Evolutionary conservation across 306 rosid species (phyloP), one percentile per base, ranked within the genome.

Genomic region (Begonia fuchsioides): DNA sequence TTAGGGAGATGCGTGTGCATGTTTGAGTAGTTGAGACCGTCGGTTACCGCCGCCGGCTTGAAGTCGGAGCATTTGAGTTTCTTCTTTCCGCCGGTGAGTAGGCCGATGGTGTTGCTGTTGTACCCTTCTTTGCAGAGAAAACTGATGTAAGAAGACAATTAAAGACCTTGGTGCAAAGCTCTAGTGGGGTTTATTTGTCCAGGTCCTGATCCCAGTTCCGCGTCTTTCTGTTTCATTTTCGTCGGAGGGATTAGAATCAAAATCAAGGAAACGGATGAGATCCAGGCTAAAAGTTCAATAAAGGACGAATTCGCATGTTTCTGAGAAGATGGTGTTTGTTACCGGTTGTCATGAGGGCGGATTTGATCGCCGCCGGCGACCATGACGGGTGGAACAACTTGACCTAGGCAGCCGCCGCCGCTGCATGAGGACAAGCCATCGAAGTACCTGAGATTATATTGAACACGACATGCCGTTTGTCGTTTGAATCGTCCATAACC

Each of bases 321-420:
- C 6, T 3, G 41, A 38, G 2, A 6, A 44, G 2, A 44, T 15
- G 15, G 32, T n/a, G 45, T 19, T 39, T 50, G 56, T 59, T 53
- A 88, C 95, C 95, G 0, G 93, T 74, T 57, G 97, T 88, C 95
- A 88, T 84, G 62, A 88, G 81, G 58, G 96, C 93, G 6, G 96
- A 88, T 81, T 88, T 83, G 62, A 88, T 69, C 1, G 95, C 95
- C 13, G 95, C 86, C 12, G 94, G 95, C 32, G 76, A 78, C 96
- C 96, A 83, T 11, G 76, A 74, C 1, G 93, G 93, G 73, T 88
- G 96, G 71, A 80, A 80, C 51, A 93, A 71, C 69, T 83, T 83
- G 78, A 83, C 81, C 32, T 80, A 83, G 11, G 88, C 93, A 6
- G 93, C 93, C 11, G 93, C 76, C 0, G 80, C 93, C 0, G 68